These are phyloP conservation scores for Aspergillus nomiae DNA, from an alignment of 2,329 filamentous ascomycete genomes.

Conservation along the genomic window DNA sequence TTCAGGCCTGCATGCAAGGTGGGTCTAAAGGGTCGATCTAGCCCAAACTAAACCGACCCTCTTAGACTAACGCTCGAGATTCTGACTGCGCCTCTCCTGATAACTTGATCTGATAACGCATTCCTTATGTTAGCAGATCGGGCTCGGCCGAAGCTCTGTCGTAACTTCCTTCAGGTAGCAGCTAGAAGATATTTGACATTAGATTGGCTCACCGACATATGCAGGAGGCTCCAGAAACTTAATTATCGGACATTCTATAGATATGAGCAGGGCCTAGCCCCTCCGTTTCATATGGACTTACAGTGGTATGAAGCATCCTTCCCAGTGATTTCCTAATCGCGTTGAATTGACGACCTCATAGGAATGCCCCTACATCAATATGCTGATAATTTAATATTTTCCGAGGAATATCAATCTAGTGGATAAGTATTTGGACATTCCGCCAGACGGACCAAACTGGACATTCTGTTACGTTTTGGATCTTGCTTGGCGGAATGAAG, in stretches of 20 bases:
- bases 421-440: neutral
- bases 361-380: neutral
- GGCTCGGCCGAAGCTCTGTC: neutral
- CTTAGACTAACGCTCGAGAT: neutral
- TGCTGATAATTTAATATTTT: neutral
- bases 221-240: neutral
- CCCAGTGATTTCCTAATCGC: neutral
- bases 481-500: too few species aligned
- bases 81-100: too few species aligned
- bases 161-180: neutral
- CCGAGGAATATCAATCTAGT: neutral
- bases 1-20: neutral
- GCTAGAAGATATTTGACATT: neutral
- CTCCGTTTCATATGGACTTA: neutral
- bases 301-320: neutral
- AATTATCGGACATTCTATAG: neutral
- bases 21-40: neutral
- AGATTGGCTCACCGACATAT: neutral
- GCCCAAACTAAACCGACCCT: neutral
- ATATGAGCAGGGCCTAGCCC: neutral
- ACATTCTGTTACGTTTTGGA: too few species aligned
- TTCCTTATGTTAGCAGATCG: neutral
- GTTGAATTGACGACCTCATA: neutral
- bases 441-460: too few species aligned
- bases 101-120: neutral